Base-by-base conservation (phyloP, 352 stramenopile genomes). In the Phytophthora syringae region DNA sequence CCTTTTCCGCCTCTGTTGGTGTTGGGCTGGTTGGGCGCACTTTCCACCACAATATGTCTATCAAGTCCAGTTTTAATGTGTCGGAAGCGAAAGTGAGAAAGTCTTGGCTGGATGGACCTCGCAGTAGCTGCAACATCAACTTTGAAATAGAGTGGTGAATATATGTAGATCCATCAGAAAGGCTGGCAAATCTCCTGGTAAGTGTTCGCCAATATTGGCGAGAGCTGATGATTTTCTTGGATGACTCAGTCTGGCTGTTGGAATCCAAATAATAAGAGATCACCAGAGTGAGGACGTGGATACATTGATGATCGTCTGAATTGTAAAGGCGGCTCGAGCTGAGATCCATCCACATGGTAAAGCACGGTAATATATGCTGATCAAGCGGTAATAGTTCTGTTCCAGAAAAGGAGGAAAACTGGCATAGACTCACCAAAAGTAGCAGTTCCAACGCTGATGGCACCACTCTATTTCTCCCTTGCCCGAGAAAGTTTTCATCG, bases 31-130 rank as follows among this genome's bases (percentile, higher is more conserved):
- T 15, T 20, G 30, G 15, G 9, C 12, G 39, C 5, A 60, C 21
- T 40, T 71, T 15, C 56, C 57, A 71, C 43, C 63, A 58, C 6
- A 71, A 25, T 2, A 48, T 30, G 7, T 71, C 63, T 7, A 71
- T 42, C 37, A 71, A 57, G 20, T 71, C 28, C 7, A 71, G 2
- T 16, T 57, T 40, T 6, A 40, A 56, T 5, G 36, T 44, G 9
- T 52, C 24, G 1, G 21, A n/a, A 27, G 43, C 27, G 40, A 63
- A 71, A 12, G 2, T 13, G 18, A 30, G 24, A 15, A 44, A 67
- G 5, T 54, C 40, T 1, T 2, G 0, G 22, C 21, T 42, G 6
- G 11, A 25, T 25, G 47, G 16, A 9, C 21, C 21, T 12, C 47
- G 56, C 1, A 71, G 18, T 6, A 71, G 30, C 24, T 57, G 50